Base-by-base conservation (phyloP, 1,284 basidiomycete genomes). In the Rhodotorula sp. region DNA sequence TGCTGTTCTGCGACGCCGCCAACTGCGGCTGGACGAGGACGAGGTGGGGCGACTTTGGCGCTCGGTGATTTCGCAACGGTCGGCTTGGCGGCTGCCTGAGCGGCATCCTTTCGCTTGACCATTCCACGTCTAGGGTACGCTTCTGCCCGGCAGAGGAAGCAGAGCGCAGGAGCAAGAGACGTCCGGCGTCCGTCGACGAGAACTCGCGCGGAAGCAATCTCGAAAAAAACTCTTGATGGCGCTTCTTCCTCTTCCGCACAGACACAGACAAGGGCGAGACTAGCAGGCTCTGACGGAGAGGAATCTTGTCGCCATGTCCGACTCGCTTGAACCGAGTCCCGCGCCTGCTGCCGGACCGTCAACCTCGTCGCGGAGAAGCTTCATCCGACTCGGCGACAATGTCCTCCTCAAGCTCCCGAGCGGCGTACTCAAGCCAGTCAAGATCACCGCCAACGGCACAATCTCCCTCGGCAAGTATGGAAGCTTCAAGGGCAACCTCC, bases 381-480 rank as follows among this genome's bases (percentile, higher is more conserved):
- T 79, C 47, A 88, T 92, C 66, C 83, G 85, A 61, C 78, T 83
- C 12, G 88, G 88, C 26, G 84, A 90, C 79, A 86, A 85, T 19
- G 85, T 92, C 43, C 82, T 92, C 16, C 79, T 92, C 56, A 84
- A 84, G 69, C 79, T 91, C 62, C 90, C 89, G 16, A 90, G 86
- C 72, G 88, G 88, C 60, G 89, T 90, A 70, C 81, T 88, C 55
- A 86, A 86, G 74, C 85, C 86, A 55, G 80, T 89, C 70, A 90
- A 88, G 80, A 79, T 90, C 55, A 56, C 31, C 5, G 23, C 45
- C 86, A 89, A 75, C 77, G 89, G 80, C 49, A 86, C 83, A 28
- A 79, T 90, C 59, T 84, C 85, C 57, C 82, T 92, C 26, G 90
- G 90, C 74, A 88, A 89, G 80, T 86, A 89, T 71, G 91, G 91